Conservation (phyloP, 1,284 basidiomycete genomes). For the Vanrija sp. region DNA sequence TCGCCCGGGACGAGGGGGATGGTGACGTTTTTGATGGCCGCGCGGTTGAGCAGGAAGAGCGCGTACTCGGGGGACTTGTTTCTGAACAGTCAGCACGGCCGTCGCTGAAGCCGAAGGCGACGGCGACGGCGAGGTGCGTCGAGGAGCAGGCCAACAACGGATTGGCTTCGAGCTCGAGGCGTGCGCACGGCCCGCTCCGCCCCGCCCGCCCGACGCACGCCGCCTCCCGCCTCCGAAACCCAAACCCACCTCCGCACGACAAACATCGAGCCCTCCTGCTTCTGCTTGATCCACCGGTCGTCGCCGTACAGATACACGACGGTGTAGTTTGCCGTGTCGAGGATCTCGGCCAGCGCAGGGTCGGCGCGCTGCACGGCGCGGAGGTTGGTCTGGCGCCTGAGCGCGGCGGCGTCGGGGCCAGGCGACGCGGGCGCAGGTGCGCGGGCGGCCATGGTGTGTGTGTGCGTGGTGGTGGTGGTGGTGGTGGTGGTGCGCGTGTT, state of each 20-base stretch:
- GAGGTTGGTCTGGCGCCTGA: slow-evolving; percentile 32
- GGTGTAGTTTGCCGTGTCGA: slow-evolving; percentile 38
- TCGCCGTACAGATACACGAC: slow-evolving; percentile 36
- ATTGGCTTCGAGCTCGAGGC: no score
- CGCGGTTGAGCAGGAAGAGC: slow-evolving; percentile 43
- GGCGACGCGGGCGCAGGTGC: no score
- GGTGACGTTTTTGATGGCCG: slow-evolving; percentile 36
- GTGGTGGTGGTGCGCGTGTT: no score
- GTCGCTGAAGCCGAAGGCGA: not conserved
- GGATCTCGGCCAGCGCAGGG: slow-evolving; percentile 31
- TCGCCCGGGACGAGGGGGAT: slow-evolving; percentile 40
- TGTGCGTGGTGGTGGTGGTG: no score
- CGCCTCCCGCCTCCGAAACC: not conserved
- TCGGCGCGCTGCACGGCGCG: slow-evolving; percentile 37
- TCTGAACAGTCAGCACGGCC: slow-evolving; percentile 11
- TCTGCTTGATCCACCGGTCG: slow-evolving; percentile 42
- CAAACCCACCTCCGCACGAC: slow-evolving; percentile 36
- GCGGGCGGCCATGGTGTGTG: no score
- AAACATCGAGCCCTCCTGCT: slow-evolving; percentile 44
- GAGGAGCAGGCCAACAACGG: no score
- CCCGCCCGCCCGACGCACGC: not conserved
- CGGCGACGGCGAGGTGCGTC: no score
- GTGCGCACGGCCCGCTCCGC: not conserved
- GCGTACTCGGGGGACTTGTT: slow-evolving; percentile 39
- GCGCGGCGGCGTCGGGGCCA: not conserved